Evolutionary conservation across 139 green algal genomes (phyloP).

Genomic region (Pycnococcus provasolii): DNA sequence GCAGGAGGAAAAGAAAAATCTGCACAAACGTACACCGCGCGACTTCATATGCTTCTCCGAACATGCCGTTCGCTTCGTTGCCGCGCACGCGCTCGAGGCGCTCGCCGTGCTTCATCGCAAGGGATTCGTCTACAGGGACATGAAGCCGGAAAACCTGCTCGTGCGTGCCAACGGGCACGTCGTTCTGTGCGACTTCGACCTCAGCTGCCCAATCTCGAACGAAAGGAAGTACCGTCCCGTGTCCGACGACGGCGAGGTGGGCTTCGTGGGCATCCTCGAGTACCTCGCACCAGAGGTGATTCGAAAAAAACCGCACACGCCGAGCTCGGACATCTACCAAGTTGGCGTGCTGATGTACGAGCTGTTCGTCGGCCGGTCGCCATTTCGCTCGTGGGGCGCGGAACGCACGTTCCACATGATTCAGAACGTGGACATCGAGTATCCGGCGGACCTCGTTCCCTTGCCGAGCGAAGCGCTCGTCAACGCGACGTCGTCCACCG

Average conservation of each 20-base stretch:
- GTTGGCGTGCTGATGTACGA: conserved; percentile 84
- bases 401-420: conserved; percentile 91
- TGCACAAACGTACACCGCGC: too few species aligned
- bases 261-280: conserved; percentile 69
- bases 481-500: too few species aligned
- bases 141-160: conserved; percentile 99
- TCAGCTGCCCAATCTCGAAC: conserved; percentile 25
- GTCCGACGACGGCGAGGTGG: neutral
- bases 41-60: too few species aligned
- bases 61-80: neutral
- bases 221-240: too few species aligned
- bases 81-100: conserved; percentile 81
- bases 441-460: too few species aligned
- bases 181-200: conserved; percentile 95
- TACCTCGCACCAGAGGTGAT: conserved; percentile 64
- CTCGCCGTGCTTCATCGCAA: conserved; percentile 95
- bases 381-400: conserved; percentile 58
- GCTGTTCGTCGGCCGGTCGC: conserved; percentile 71
- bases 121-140: conserved; percentile 90
- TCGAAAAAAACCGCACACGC: conserved; percentile 52
- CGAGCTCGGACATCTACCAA: conserved; percentile 21
- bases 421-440: conserved; percentile 65
- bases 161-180: conserved; percentile 71
- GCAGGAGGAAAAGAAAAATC: too few species aligned
- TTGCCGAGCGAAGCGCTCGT: too few species aligned